Conservation (phyloP, 768 basidiomycete genomes). For the Peribolospora baueri region DNA sequence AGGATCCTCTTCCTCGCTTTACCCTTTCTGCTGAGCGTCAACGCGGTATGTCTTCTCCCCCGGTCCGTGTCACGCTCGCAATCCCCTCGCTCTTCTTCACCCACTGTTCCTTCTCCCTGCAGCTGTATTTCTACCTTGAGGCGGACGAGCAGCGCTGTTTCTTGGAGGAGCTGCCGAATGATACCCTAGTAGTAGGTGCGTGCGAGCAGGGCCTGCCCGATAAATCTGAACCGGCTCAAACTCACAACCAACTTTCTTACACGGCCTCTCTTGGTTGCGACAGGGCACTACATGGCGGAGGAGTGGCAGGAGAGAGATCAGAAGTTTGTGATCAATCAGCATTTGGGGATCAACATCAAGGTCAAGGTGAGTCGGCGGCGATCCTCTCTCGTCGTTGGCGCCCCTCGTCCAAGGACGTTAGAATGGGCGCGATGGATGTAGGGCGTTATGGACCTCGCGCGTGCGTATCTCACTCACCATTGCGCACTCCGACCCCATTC, state of each 20-base stretch:
- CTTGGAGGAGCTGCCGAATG: slow-evolving; percentile 79
- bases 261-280: neutral
- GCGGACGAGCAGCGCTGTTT: slow-evolving; percentile 80
- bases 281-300: slow-evolving; percentile 76
- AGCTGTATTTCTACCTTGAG: slow-evolving; percentile 90
- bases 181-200: slow-evolving; percentile 37
- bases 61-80: no score
- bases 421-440: no score
- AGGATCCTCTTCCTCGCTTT: no score
- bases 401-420: no score
- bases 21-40: no score
- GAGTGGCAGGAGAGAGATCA: slow-evolving; percentile 63
- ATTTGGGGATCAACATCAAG: slow-evolving; percentile 69
- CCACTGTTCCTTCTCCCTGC: slow-evolving; percentile 15
- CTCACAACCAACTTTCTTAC: neutral
- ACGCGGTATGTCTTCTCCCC: no score
- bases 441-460: no score
- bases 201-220: neutral
- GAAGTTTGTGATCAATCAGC: slow-evolving; percentile 41
- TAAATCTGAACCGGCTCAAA: neutral
- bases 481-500: no score
- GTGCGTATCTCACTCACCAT: no score
- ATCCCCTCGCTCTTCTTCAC: no score
- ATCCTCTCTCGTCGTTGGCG: neutral
- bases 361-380: slow-evolving; percentile 41